These are phyloP conservation scores for Avena eriantha DNA, from an alignment of 176 grass and related monocot genomes.

Conservation along the genomic window DNA sequence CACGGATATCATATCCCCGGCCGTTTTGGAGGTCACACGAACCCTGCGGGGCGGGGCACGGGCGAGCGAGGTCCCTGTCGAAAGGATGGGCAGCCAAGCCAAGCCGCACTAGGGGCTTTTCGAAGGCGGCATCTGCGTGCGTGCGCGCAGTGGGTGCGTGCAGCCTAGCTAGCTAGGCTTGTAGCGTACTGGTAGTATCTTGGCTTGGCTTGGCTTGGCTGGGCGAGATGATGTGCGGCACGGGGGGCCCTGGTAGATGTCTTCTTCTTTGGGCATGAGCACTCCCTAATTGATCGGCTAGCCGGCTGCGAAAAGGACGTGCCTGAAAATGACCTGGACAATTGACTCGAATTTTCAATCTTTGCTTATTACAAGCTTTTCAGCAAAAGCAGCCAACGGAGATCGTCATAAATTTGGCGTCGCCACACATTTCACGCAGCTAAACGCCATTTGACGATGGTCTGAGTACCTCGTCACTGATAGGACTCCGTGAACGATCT, in stretches of 20 bases:
- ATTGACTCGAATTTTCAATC: background rate
- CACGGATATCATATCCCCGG: background rate
- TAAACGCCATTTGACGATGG: too few species aligned
- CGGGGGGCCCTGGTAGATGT: background rate
- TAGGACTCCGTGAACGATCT: background rate
- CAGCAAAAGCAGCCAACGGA: too few species aligned
- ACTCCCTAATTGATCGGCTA: background rate
- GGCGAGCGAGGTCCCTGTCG: background rate
- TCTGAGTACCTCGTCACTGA: background rate
- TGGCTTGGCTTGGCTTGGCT: background rate
- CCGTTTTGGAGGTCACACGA: background rate
- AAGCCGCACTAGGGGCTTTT: slow-evolving; percentile 17
- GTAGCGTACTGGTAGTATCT: background rate
- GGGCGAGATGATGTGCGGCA: background rate
- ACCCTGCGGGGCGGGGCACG: background rate
- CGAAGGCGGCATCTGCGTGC: background rate
- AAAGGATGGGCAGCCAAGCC: background rate
- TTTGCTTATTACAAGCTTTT: too few species aligned
- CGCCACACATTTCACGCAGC: too few species aligned
- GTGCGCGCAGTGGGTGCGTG: background rate
- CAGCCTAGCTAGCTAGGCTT: background rate
- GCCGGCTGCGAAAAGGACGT: background rate
- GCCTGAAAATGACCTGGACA: background rate
- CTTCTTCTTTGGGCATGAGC: background rate
- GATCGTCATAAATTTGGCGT: too few species aligned